Evolutionary conservation across 306 rosid species (phyloP).

Genomic region (Oxytropis ochrocephala): DNA sequence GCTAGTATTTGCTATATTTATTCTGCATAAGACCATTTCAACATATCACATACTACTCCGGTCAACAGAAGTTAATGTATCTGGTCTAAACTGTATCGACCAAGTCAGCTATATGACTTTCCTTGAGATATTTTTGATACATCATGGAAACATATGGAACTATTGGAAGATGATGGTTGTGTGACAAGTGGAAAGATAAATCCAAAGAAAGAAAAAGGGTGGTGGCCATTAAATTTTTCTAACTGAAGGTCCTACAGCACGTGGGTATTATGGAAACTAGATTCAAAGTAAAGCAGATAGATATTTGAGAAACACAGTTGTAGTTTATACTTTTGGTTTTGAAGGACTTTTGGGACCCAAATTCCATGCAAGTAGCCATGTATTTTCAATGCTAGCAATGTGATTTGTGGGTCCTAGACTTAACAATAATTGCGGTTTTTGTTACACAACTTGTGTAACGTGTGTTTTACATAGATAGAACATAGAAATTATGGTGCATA

Average conservation of each 20-base stretch:
- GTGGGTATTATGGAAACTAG: conserved; percentile 15
- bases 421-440: conserved; percentile 9
- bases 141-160: background rate
- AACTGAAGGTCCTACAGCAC: conserved; percentile 28
- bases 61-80: too few relatives aligned
- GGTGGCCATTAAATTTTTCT: background rate
- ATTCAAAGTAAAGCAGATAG: background rate
- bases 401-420: conserved; percentile 17
- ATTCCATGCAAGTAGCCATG: background rate
- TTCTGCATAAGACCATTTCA: too few relatives aligned
- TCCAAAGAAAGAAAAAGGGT: background rate
- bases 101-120: background rate
- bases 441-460: conserved; percentile 13
- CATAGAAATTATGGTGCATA: background rate
- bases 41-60: too few relatives aligned
- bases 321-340: conserved; percentile 20
- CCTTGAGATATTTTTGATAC: background rate
- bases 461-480: background rate
- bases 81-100: background rate
- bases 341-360: conserved; percentile 16
- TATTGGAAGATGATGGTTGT: background rate
- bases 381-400: background rate
- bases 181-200: background rate
- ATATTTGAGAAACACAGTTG: conserved; percentile 6
- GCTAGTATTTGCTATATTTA: too few relatives aligned